Percentiles rank a stretch among this genome's conserved stretches.
Evolutionary conservation across 352 stramenopile genomes (phyloP).

Genomic region (Pythium sukuiense): DNA sequence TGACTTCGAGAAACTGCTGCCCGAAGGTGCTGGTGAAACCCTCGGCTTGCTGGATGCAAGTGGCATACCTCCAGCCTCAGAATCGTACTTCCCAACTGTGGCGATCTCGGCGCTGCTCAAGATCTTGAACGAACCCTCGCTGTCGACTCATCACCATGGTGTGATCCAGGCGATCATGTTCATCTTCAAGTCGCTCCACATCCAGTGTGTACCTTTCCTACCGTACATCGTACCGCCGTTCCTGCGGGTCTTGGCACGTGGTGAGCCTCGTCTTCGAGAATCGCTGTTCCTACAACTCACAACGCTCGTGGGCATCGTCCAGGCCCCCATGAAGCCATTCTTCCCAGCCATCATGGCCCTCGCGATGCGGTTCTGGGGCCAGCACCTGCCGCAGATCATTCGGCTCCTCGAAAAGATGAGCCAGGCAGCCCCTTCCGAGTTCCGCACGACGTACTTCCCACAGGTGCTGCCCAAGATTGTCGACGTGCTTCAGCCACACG

Average conservation of each 20-base stretch:
- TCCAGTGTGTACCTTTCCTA: constrained; percentile 96
- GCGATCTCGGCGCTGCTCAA: constrained; percentile 95
- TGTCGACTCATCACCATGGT: constrained; percentile 95
- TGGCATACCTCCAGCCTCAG: constrained; percentile 68
- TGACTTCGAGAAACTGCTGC: constrained; percentile 70
- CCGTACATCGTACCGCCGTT: constrained; percentile 98
- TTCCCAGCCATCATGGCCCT: constrained; percentile 96
- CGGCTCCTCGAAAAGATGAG: constrained; percentile 93
- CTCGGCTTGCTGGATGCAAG: constrained; percentile 60
- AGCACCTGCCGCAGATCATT: constrained; percentile 95
- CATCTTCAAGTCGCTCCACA: constrained; percentile 97
- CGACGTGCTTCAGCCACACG: constrained; percentile 75
- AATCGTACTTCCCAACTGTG: constrained; percentile 97
- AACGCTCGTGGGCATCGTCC: constrained; percentile 94
- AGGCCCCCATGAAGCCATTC: constrained; percentile 96
- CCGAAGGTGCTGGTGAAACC: constrained; percentile 44
- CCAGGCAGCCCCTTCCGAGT: constrained; percentile 70
- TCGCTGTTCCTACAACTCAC: constrained; percentile 97
- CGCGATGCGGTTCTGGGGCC: constrained; percentile 95
- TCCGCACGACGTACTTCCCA: constrained; percentile 85
- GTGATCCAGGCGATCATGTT: constrained; percentile 99
- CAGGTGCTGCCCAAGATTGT: constrained; percentile 88
- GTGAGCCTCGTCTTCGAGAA: constrained; percentile 92
- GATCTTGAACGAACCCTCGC: constrained; percentile 95
- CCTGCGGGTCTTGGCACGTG: constrained; percentile 89